Base-by-base conservation (phyloP, 768 basidiomycete genomes). In the Amanita jacksonii region DNA sequence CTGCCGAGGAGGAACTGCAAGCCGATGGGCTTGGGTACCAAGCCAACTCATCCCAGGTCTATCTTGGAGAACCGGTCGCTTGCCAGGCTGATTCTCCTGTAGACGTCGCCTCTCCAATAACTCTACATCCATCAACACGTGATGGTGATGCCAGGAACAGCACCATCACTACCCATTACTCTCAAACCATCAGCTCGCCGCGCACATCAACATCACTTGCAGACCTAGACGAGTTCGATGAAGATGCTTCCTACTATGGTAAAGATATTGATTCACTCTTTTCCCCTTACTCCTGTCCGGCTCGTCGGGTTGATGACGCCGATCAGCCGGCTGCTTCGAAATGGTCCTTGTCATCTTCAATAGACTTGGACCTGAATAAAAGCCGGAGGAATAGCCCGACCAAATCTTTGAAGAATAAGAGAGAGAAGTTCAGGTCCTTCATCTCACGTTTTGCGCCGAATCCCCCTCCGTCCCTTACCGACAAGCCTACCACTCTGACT, bases 211-310 rank as follows among this genome's bases (percentile, higher is more conserved):
- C 25, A 13, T 45, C 44, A 7, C 19, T 30, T 23, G 36, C 38
- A 13, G 44, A 45, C 10, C 15, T 42, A 2, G 44, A 45, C 37
- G 44, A 45, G 15, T 45, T 45, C 27, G 44, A 45, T 23, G 44
- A 45, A 7, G 44, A 45, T 16, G 44, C 44, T 13, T 45, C 44
- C n/a, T 45, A 38, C 30, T 45, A 45, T 18, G 44, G 44, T 16
- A 45, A 38, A 38, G 36, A 45, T 6, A 38, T 45, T 9, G 27
- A 45, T 28, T 13, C 32, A 8, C 44, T 45, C 3, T 45, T 45
- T 23, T 45, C 44, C n/a, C 44, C 44, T 9, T 45, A 45, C 28
- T 31, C 33, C 15, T 16, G 30, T 13, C 31, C 31, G 3, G 15
- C 34, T 8, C 24, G 43, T 35, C n/a, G 12, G 27, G 16, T 28